Evolutionary conservation across 2,329 filamentous ascomycete species (phyloP).

Genomic region (Claviceps lovelessii): DNA sequence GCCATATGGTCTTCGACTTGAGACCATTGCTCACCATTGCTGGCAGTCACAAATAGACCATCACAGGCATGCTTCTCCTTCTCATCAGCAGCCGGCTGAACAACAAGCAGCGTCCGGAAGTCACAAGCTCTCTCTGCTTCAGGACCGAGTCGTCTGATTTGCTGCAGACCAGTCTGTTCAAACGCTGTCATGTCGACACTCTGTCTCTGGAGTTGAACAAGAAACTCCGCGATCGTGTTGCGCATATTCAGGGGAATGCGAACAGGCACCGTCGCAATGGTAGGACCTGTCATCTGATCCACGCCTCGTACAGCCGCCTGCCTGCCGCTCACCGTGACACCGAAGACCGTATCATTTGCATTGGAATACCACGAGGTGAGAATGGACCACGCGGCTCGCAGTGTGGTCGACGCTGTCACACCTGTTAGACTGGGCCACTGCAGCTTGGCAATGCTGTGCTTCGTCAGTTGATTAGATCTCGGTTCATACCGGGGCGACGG

Average conservation of each 20-base stretch:
- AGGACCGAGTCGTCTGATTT: conserved; percentile 12
- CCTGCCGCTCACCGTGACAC: conserved; percentile 14
- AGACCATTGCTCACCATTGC: not conserved
- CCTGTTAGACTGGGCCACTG: conserved; percentile 8
- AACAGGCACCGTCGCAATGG: conserved; percentile 14
- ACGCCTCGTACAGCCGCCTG: conserved; percentile 13
- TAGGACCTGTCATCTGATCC: conserved; percentile 14
- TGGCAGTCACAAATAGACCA: not conserved
- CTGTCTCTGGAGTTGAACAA: conserved; percentile 12
- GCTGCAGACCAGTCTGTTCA: conserved; percentile 15
- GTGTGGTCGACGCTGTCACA: conserved; percentile 11
- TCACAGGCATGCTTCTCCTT: conserved; percentile 1
- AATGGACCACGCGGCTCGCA: conserved; percentile 18
- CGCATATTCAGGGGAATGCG: conserved; percentile 6
- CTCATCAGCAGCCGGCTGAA: conserved; percentile 1
- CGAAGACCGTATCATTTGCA: conserved; percentile 18
- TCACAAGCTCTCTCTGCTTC: conserved; percentile 8
- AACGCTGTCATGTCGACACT: conserved; percentile 11
- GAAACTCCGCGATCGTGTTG: conserved; percentile 6
- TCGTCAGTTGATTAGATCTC: conserved; percentile 1
- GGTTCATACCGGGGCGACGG: conserved; percentile 3
- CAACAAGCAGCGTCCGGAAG: conserved; percentile 8
- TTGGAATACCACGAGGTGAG: conserved; percentile 22
- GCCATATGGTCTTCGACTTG: not conserved
- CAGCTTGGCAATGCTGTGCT: conserved; percentile 2